A percentile compares a stretch with the other conserved stretches of the same genome.
Conservation (phyloP, 352 stramenopile genomes). For the Globisporangium uncinulatum region DNA sequence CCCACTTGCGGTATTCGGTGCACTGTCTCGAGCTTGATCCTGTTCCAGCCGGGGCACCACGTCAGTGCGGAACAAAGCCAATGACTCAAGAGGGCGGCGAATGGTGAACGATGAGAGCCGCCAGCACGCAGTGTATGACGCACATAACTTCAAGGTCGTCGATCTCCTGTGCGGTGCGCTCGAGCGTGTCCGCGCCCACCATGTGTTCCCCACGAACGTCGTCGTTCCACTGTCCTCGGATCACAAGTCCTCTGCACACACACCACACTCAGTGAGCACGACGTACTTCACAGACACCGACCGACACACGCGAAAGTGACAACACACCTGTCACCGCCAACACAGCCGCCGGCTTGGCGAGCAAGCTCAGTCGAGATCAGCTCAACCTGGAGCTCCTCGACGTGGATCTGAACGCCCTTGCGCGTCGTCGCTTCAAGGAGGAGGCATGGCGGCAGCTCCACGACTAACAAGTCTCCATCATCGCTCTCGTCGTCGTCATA, state of each 20-base stretch:
- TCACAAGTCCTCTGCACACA: constrained; percentile 38
- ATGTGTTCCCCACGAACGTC: constrained; percentile 25
- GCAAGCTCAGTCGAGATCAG: constrained; percentile 11
- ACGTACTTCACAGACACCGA: not conserved
- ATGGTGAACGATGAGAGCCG: no score
- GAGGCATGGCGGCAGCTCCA: constrained; percentile 28
- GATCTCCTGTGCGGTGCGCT: constrained; percentile 46
- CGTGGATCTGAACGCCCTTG: constrained; percentile 43
- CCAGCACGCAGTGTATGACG: constrained; percentile 6
- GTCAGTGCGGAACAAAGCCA: not conserved
- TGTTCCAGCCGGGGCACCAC: constrained; percentile 6
- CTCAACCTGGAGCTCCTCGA: constrained; percentile 68
- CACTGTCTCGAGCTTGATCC: constrained; percentile 74
- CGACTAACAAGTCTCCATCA: constrained; percentile 17
- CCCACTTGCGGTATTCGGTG: constrained; percentile 28
- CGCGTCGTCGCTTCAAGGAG: constrained; percentile 64
- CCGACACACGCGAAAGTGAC: not conserved
- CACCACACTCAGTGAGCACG: not conserved
- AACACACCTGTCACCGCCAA: constrained; percentile 43
- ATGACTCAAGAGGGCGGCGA: not conserved
- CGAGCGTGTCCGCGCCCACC: constrained; percentile 27
- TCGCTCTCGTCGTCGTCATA: constrained; percentile 8
- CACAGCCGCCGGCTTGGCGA: constrained; percentile 1
- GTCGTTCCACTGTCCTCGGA: constrained; percentile 40
- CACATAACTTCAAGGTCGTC: constrained; percentile 74